These are phyloP conservation scores for Nothopassalora personata DNA, from an alignment of 2,329 filamentous ascomycete species.

Conservation along the genomic window DNA sequence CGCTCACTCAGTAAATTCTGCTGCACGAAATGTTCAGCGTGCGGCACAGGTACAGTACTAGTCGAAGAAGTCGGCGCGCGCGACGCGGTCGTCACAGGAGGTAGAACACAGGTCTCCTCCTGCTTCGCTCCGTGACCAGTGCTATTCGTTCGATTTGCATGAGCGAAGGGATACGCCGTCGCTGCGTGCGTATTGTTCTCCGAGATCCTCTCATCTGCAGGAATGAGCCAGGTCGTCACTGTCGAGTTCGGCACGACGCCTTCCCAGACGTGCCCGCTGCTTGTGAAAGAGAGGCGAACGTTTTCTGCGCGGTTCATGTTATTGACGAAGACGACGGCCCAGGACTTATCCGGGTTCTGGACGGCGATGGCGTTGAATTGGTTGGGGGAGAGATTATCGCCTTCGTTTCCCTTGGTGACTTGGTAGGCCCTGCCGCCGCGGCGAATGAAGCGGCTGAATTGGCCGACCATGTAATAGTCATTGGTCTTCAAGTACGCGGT, in stretches of 20 bases:
- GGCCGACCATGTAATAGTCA: slow-evolving; percentile 52
- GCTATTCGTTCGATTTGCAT: background rate
- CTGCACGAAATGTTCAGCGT: slow-evolving; percentile 4
- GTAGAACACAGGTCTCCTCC: slow-evolving; percentile 1
- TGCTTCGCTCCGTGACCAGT: background rate
- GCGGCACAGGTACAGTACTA: slow-evolving; percentile 4
- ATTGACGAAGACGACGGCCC: slow-evolving; percentile 26
- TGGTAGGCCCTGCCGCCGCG: slow-evolving; percentile 18
- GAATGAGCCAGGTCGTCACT: slow-evolving; percentile 18
- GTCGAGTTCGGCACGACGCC: slow-evolving; percentile 18
- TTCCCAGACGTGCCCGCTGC: slow-evolving; percentile 17
- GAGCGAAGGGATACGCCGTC: background rate
- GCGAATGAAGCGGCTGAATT: slow-evolving; percentile 36
- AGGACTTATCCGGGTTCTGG: slow-evolving; percentile 21
- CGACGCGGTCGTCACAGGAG: background rate
- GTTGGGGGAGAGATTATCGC: slow-evolving; percentile 2
- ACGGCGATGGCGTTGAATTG: slow-evolving; percentile 22
- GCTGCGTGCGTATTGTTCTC: background rate
- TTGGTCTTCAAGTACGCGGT: slow-evolving; percentile 43
- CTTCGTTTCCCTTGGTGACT: slow-evolving; percentile 17
- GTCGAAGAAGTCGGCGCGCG: background rate
- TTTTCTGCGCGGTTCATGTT: slow-evolving; percentile 19
- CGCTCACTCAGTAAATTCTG: slow-evolving; percentile 6
- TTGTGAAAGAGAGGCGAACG: slow-evolving; percentile 20
- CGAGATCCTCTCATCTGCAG: slow-evolving; percentile 7